Base-by-base conservation (phyloP, 352 stramenopile species). In the Phytophthora fragariae region DNA sequence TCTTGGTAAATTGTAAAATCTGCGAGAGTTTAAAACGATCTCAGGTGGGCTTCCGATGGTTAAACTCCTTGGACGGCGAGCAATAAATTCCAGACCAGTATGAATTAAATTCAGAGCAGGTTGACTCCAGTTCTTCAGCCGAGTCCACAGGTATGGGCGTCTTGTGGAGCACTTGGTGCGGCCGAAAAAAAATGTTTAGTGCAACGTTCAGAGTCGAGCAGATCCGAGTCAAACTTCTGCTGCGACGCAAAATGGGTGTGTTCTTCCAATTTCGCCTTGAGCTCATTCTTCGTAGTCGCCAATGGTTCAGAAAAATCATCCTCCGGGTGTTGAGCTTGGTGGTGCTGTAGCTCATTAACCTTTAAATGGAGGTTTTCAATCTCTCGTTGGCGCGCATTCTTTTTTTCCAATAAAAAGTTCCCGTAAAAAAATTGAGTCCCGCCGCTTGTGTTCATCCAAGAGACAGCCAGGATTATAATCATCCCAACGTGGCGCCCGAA, bases 391-490 rank as follows among this genome's bases (percentile, higher is more conserved):
- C 41, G 41, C 41, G 17, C 14, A 21, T 50, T 50, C 41, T n/a
- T 21, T 50, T 50, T 50, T 19, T 21, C n/a, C 12, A 7, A 21
- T 0, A 11, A 50, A 50, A 50, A 50, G 17, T 7, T 50, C 41
- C 8, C 41, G 41, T n/a, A 59, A 17, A 46, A 59, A 17, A 59
- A 21, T 44, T 2, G 29, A 44, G 31, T 59, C 53, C 8, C 27
- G 27, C 29, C 53, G 53, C 53, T 59, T 59, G 24, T 59, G 53
- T 15, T 59, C 53, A 10, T 59, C 31, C 5, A 59, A 10, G 5
- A 59, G 2, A 9, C 29, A 59, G n/a, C 54, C 54, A 5, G 31
- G 29, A 8, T 59, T 59, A 7, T 46, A 24, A 15, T 58, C 9
- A 8, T 27, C n/a, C 15, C 5, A 11, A 27, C 14, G 0, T 1